Percentiles rank a stretch among this genome's conserved stretches.
These are phyloP conservation scores for Xylaria bambusicola DNA, from an alignment of 495 filamentous ascomycete species.

Conservation along the genomic window DNA sequence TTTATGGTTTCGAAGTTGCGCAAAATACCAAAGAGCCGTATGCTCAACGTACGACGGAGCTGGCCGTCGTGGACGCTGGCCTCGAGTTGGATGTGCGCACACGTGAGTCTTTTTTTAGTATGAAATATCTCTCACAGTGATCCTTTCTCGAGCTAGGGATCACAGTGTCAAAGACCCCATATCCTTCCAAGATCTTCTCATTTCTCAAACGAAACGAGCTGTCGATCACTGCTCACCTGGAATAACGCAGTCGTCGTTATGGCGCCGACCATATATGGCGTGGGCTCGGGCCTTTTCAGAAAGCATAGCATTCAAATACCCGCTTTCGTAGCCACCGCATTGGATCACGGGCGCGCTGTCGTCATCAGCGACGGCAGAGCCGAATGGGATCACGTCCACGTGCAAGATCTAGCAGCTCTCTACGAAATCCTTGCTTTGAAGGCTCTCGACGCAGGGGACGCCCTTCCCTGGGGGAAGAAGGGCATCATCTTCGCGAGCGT, in stretches of 20 bases:
- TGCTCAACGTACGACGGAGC: constrained; percentile 48
- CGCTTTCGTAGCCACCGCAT: constrained; percentile 23
- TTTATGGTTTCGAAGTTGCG: constrained; percentile 43
- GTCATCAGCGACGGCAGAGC: constrained; percentile 44
- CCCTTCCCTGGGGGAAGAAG: constrained; percentile 41
- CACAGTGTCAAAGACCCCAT: background rate
- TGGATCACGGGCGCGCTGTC: constrained; percentile 31
- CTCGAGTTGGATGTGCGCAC: constrained; percentile 43
- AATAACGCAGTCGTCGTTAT: constrained; percentile 42
- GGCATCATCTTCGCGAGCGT: constrained; percentile 50
- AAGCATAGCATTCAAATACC: constrained; percentile 45
- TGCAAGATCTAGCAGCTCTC: constrained; percentile 47
- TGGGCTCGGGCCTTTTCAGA: constrained; percentile 48
- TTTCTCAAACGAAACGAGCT: background rate
- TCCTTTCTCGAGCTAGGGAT: background rate
- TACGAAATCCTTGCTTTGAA: constrained; percentile 35
- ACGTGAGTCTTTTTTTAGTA: background rate
- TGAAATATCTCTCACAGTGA: background rate
- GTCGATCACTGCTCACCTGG: background rate
- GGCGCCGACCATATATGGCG: constrained; percentile 51
- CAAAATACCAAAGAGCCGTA: constrained; percentile 40
- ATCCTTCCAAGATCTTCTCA: too few relatives aligned
- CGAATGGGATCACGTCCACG: constrained; percentile 51
- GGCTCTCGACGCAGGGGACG: constrained; percentile 31
- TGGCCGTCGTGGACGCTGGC: constrained; percentile 46